Evolutionary conservation across 345 rosid species (phyloP), one percentile per base, ranked within the genome.

Genomic region (Noccaea caerulescens): DNA sequence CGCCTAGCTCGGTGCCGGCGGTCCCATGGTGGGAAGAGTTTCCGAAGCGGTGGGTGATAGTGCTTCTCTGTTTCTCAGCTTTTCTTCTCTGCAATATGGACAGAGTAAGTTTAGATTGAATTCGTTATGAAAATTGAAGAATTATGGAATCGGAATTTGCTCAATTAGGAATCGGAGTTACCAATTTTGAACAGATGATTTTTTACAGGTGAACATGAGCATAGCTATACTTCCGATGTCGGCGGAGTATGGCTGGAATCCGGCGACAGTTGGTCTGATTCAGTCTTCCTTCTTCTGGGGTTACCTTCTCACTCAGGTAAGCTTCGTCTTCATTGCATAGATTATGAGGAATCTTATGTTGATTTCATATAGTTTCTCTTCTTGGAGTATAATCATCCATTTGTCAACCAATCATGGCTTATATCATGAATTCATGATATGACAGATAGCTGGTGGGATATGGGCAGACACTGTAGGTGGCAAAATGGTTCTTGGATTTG

Each of bases 211-310:
- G 69, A 93, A 93, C 43, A 93, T 93, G 97, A 93, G 96, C 75
- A 90, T 93, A 53, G 98, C 94, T 0, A 90, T 93, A 83, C 98
- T 93, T 77, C 98, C 98, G n/a, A 90, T 90, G 96, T 87, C 96
- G n/a, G 91, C 94, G 1, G 96, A 93, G 79, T 86, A 6, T 72
- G 83, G 88, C 69, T 93, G 97, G 97, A 93, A 78, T 71, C 90
- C 92, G 0, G 69, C 94, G 20, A 93, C 97, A 0, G 94, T 93
- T 68, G 98, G 98, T 72, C 42, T 93, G 71, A 85, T 93, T 36
- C 97, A 93, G 80, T 91, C 97, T 78, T 93, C 98, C 3, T 93
- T 93, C 79, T 93, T 91, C 81, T 91, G 97, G 98, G 97, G 97
- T 51, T 93, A 93, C 79, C 90, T 93, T 44, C 97, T 91, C 37